Percentiles rank a stretch among this genome's conserved stretches.
These are phyloP conservation scores for Yamadazyma atmosphaerica DNA, from an alignment of 1,139 yeast species.

Conservation along the genomic window DNA sequence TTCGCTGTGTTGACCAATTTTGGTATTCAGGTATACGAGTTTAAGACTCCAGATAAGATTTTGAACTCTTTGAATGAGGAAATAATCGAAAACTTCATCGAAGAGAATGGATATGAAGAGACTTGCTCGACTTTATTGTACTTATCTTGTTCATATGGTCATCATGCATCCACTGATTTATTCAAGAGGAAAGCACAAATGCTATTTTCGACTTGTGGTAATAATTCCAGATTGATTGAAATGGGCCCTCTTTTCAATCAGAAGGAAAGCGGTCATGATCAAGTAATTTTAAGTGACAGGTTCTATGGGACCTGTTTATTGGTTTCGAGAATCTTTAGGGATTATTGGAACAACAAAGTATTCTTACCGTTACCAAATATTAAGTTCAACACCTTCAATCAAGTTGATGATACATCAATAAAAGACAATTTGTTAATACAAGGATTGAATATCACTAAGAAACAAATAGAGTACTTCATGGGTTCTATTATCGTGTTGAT, in stretches of 20 bases:
- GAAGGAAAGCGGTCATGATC: slow-evolving; percentile 41
- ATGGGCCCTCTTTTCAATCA: slow-evolving; percentile 9
- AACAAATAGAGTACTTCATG: slow-evolving; percentile 62
- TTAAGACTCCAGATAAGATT: slow-evolving; percentile 77
- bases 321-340: slow-evolving; percentile 73
- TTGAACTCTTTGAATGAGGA: slow-evolving; percentile 70
- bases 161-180: slow-evolving; percentile 49
- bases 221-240: slow-evolving; percentile 48
- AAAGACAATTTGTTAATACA: slow-evolving; percentile 46
- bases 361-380: slow-evolving; percentile 52
- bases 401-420: slow-evolving; percentile 41
- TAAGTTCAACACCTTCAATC: slow-evolving; percentile 38
- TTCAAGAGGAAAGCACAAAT: slow-evolving; percentile 50
- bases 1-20: slow-evolving; percentile 81
- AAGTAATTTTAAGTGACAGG: slow-evolving; percentile 85
- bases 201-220: slow-evolving; percentile 55
- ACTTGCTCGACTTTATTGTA: slow-evolving; percentile 86
- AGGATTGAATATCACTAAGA: slow-evolving; percentile 50
- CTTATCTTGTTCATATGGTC: slow-evolving; percentile 72
- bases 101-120: slow-evolving; percentile 59
- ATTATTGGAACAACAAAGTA: slow-evolving; percentile 74
- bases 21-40: slow-evolving; percentile 74
- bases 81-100: slow-evolving; percentile 46
- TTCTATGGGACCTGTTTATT: slow-evolving; percentile 89
- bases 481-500: slow-evolving; percentile 66